Base-by-base conservation (phyloP, 129 eudicot genomes). In the Tagetes erecta region DNA sequence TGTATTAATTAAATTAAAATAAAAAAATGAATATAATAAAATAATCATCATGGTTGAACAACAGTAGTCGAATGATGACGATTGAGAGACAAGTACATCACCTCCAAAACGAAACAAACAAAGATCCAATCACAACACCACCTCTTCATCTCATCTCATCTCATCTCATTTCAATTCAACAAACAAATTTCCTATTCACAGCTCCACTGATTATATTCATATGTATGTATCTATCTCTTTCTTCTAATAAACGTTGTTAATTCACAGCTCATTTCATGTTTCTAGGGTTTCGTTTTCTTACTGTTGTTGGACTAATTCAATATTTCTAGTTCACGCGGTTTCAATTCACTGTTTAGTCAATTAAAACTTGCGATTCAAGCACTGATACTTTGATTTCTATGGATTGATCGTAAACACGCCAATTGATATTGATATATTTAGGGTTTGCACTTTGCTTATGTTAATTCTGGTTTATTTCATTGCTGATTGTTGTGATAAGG, bases 261-360 rank as follows among this genome's bases (percentile, higher is more conserved):
- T 41, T 45, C 10, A 55, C 38, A 8, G 13, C 62, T 44, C 31
- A 68, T 68, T 8, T 66, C 2, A 9, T 66, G 56, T 53, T 76
- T 76, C 75, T 77, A 77, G 81, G 76, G 81, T 77, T 77, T 64
- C 76, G 11, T 45, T 44, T 33, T 34, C 47, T 8, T 42, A 56
- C 67, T 67, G 49, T 66, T 66, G 33, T 41, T 64, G 52, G 82
- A 78, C 77, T 63, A 34, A 40, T 70, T 78, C 82, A 78, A 78
- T 71, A n/a, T n/a, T 40, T 50, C 33, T 64, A 34, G 20, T 78
- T 31, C 7, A 78, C 82, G 82, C 82, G 82, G 71, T 78, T 62
- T 70, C 7, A 69, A n/a, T 70, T 60, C 20, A 70, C 30, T 51
- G 10, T 74, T 58, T 46, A 34, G 69, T 56, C 75, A 68, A 68